These are phyloP conservation scores for Aspergillus spinulosporus DNA, from an alignment of 2,329 filamentous ascomycete species.

Conservation along the genomic window DNA sequence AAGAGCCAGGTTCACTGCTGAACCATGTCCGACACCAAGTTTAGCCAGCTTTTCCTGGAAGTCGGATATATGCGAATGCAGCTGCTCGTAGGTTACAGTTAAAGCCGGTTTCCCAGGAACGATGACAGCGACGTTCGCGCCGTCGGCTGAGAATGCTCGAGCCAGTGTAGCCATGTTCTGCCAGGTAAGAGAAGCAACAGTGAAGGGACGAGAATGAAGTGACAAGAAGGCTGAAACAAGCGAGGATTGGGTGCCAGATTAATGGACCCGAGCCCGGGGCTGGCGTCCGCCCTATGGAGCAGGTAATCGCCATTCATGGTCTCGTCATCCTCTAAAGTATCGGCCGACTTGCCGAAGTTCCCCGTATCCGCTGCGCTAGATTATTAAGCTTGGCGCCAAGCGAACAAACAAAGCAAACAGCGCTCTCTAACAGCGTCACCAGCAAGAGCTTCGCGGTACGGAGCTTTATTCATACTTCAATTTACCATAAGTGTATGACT, in stretches of 20 bases:
- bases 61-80: slow-evolving; percentile 63
- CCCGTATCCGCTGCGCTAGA: neutral
- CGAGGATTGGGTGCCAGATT: neutral
- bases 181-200: slow-evolving; percentile 1
- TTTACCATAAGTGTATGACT: neutral
- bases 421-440: neutral
- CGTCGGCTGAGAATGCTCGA: slow-evolving; percentile 56
- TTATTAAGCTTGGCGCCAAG: too few relatives aligned
- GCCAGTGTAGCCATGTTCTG: slow-evolving; percentile 56
- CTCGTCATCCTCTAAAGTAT: slow-evolving; percentile 2
- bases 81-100: slow-evolving; percentile 68
- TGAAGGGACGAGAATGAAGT: neutral
- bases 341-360: slow-evolving; percentile 8
- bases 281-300: neutral
- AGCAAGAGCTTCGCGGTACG: neutral
- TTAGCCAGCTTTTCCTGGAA: slow-evolving; percentile 78
- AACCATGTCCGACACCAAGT: slow-evolving; percentile 67
- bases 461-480: neutral
- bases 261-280: neutral
- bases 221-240: slow-evolving; percentile 1
- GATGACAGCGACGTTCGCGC: slow-evolving; percentile 65
- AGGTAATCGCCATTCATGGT: neutral
- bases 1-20: slow-evolving; percentile 78
- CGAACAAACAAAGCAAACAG: slow-evolving; percentile 22
- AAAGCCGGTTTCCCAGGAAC: slow-evolving; percentile 66